phyloP scores from a whole-genome alignment of 345 rosid species.

The Euphorbia tirucalli region DNA sequence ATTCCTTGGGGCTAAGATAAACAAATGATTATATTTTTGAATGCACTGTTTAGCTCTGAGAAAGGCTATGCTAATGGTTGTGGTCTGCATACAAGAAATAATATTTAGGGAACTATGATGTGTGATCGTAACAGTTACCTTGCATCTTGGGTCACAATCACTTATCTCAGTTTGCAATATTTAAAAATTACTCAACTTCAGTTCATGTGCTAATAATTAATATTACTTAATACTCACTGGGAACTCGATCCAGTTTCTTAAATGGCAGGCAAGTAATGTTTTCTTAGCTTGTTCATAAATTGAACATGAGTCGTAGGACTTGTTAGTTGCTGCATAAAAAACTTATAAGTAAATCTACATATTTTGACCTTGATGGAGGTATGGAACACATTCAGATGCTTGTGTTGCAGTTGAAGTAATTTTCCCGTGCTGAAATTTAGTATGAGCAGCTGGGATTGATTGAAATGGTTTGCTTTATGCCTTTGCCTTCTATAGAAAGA shows the following conservation, averaged over 20 bases:
- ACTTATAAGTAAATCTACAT: background rate
- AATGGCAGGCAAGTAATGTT: background rate
- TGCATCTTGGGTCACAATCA: too few species aligned
- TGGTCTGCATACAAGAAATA: background rate
- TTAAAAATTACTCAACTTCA: too few species aligned
- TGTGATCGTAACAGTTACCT: background rate
- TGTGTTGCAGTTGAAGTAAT: too few species aligned
- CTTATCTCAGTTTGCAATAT: too few species aligned
- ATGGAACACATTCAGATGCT: too few species aligned
- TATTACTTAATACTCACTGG: background rate
- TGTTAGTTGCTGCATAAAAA: background rate
- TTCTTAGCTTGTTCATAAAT: background rate
- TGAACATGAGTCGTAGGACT: background rate
- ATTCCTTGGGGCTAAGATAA: background rate
- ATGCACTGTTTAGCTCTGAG: background rate
- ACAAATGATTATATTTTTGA: background rate
- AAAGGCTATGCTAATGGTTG: background rate
- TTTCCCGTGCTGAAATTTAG: too few species aligned
- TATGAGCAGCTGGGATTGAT: background rate
- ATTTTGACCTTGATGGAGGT: background rate
- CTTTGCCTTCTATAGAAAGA: background rate
- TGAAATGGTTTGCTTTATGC: too few species aligned
- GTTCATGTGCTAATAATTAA: too few species aligned
- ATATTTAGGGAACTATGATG: background rate
- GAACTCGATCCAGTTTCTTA: background rate